Evolutionary conservation across 1,284 basidiomycete species (phyloP).

Genomic region (Boletus hoseneyae): DNA sequence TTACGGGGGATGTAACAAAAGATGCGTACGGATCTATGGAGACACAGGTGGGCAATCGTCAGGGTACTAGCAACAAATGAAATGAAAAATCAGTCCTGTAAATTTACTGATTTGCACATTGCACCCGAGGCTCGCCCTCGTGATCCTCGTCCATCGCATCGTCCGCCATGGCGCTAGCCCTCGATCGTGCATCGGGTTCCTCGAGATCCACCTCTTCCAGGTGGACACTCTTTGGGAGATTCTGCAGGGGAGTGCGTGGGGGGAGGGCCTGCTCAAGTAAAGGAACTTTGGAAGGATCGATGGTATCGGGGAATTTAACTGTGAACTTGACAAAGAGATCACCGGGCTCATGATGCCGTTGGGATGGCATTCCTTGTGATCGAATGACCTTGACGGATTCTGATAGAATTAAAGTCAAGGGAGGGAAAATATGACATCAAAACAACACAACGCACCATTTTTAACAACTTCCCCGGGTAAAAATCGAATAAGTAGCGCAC

Average conservation of each 20-base stretch:
- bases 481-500: slow-evolving; percentile 82
- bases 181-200: slow-evolving; percentile 79
- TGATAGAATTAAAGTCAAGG: slow-evolving; percentile 33
- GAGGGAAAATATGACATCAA: slow-evolving; percentile 8
- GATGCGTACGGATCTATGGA: slow-evolving; percentile 27
- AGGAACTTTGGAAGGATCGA: slow-evolving; percentile 68
- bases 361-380: slow-evolving; percentile 98
- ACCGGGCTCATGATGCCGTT: slow-evolving; percentile 94
- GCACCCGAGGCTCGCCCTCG: slow-evolving; percentile 69
- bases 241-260: slow-evolving; percentile 68
- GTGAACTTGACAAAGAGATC: slow-evolving; percentile 89
- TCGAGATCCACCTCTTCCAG: slow-evolving; percentile 88
- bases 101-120: slow-evolving; percentile 77
- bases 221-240: slow-evolving; percentile 64
- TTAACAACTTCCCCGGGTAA: slow-evolving; percentile 92
- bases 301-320: slow-evolving; percentile 87
- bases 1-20: slow-evolving; percentile 31
- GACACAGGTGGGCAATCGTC: slow-evolving; percentile 15
- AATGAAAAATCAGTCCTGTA: slow-evolving; percentile 12
- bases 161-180: slow-evolving; percentile 47
- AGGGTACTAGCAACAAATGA: slow-evolving; percentile 24
- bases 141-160: slow-evolving; percentile 89
- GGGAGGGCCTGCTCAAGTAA: slow-evolving; percentile 88
- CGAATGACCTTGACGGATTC: slow-evolving; percentile 89
- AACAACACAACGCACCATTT: slow-evolving; percentile 62